Conservation (phyloP, 164 flowering plant species). For the Dillenia turbinata region DNA sequence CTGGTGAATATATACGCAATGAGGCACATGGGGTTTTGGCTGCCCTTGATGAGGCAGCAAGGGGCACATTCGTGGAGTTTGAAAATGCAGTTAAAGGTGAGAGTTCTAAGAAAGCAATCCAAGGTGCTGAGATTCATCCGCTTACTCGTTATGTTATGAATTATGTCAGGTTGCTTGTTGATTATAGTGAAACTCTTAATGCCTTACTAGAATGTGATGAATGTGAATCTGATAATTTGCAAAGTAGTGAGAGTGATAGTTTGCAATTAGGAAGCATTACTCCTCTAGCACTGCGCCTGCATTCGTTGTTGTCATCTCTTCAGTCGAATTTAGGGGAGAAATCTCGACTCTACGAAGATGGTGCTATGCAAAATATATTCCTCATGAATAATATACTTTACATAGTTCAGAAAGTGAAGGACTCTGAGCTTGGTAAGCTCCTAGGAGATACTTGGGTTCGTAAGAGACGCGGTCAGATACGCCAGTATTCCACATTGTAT, state of each 20-base stretch:
- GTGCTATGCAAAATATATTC: slow-evolving; percentile 66
- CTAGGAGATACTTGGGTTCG: slow-evolving; percentile 85
- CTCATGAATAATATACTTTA: slow-evolving; percentile 83
- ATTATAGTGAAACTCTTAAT: slow-evolving; percentile 62
- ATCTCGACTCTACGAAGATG: slow-evolving; percentile 65
- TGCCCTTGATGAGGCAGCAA: slow-evolving; percentile 59
- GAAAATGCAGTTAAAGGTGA: slow-evolving; percentile 66
- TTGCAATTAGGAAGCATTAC: slow-evolving; percentile 22
- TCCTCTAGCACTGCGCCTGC: slow-evolving; percentile 42
- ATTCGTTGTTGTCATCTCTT: slow-evolving; percentile 37
- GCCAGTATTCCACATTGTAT: slow-evolving; percentile 69
- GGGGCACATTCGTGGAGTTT: slow-evolving; percentile 71
- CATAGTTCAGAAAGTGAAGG: slow-evolving; percentile 80
- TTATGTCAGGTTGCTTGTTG: slow-evolving; percentile 67
- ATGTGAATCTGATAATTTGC: slow-evolving; percentile 9
- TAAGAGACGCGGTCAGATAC: slow-evolving; percentile 58
- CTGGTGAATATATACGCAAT: slow-evolving; percentile 34
- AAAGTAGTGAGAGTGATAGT: slow-evolving; percentile 22
- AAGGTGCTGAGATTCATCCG: slow-evolving; percentile 69
- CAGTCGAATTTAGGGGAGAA: slow-evolving; percentile 80
- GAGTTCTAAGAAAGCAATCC: slow-evolving; percentile 52
- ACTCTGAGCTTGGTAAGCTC: slow-evolving; percentile 66
- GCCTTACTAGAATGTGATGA: slow-evolving; percentile 32
- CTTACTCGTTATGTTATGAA: slow-evolving; percentile 85
- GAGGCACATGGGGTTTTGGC: slow-evolving; percentile 61